Evolutionary conservation across 176 grass and related monocot species (phyloP).

Genomic region (Zizania latifolia): DNA sequence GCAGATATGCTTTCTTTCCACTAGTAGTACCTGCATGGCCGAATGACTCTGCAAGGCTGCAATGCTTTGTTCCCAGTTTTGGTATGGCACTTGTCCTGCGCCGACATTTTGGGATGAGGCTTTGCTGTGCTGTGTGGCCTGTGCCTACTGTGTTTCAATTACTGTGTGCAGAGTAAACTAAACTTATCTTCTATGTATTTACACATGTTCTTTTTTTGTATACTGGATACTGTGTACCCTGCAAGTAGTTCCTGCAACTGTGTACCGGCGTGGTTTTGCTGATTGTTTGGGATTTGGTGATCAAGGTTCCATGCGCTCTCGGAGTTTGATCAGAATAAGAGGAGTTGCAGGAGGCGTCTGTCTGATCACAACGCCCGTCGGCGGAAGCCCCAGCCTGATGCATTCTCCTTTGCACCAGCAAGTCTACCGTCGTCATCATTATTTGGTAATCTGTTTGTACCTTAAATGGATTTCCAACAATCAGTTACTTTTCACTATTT

Average conservation of each 20-base stretch:
- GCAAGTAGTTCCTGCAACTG: background rate
- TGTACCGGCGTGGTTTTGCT: background rate
- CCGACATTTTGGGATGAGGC: constrained; percentile 11
- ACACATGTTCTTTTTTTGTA: background rate
- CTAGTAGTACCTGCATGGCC: constrained; percentile 25
- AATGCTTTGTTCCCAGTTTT: constrained; percentile 30
- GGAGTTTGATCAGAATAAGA: constrained; percentile 80
- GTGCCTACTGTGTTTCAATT: constrained; percentile 13
- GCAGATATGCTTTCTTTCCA: constrained; percentile 25
- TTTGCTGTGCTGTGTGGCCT: background rate
- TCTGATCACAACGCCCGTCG: constrained; percentile 80
- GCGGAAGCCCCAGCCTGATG: constrained; percentile 54
- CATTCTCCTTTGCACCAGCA: constrained; percentile 37
- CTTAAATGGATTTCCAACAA: background rate
- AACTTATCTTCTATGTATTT: background rate
- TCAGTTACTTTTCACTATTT: background rate
- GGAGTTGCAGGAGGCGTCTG: constrained; percentile 75
- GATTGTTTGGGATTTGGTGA: constrained; percentile 30
- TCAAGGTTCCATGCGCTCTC: constrained; percentile 66
- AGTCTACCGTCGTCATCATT: constrained; percentile 44
- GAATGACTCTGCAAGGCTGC: background rate
- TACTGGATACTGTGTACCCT: background rate
- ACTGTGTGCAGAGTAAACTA: constrained; percentile 8
- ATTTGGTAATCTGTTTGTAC: constrained; percentile 38
- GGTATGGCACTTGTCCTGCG: constrained; percentile 25